Percentiles rank a stretch among this genome's conserved stretches.
Conservation (phyloP, 345 rosid genomes). For the Eucalyptus virginea region DNA sequence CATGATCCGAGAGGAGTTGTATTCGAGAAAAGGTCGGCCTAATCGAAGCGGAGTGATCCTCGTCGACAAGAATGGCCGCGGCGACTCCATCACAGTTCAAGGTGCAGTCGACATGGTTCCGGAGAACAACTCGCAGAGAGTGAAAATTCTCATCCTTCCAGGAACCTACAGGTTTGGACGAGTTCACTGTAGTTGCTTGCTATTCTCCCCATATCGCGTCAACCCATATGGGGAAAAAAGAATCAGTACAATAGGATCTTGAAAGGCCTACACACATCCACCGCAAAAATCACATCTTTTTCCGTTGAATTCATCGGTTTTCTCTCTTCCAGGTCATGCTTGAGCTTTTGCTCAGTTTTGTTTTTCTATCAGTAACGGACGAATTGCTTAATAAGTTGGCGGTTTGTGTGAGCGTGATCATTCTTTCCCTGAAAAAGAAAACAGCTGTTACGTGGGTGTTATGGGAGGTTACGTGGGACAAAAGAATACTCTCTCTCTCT, state of each 20-base stretch:
- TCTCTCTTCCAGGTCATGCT: neutral
- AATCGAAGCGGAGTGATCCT: conserved; percentile 33
- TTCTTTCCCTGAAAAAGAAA: neutral
- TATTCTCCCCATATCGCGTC: neutral
- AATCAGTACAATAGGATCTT: neutral
- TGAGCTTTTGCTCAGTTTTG: neutral
- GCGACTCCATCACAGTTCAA: conserved; percentile 77
- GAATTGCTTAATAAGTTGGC: neutral
- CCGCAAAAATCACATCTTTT: neutral
- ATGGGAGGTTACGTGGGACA: neutral
- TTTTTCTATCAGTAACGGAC: neutral
- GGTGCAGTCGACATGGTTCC: conserved; percentile 88
- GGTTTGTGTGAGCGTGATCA: neutral
- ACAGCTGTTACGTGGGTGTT: neutral
- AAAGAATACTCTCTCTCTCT: neutral
- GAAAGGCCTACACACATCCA: neutral
- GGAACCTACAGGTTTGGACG: conserved; percentile 63
- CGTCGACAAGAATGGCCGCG: conserved; percentile 56
- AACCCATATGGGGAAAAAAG: neutral
- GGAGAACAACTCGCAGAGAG: conserved; percentile 40
- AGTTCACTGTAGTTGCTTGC: neutral
- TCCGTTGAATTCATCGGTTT: neutral
- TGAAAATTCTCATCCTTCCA: conserved; percentile 68
- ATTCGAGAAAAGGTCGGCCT: neutral
- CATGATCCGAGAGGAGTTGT: neutral